These are phyloP conservation scores for Aulographum hederae DNA, from an alignment of 2,329 filamentous ascomycete species.

Conservation along the genomic window DNA sequence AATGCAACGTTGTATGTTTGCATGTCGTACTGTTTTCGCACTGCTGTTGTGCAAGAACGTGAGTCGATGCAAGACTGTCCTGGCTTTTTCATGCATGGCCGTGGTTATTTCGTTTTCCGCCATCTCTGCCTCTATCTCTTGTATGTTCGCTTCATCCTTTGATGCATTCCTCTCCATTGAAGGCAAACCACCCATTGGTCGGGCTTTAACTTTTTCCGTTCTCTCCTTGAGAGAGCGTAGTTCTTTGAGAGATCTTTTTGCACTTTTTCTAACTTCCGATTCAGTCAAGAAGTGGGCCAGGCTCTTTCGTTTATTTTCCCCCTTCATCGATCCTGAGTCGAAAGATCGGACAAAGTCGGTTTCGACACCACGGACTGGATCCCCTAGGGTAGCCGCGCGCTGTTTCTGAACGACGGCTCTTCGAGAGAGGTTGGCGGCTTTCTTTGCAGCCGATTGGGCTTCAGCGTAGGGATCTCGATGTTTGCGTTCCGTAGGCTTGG, in stretches of 20 bases:
- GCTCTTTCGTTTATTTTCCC: conserved; percentile 7
- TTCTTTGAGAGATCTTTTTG: too few relatives aligned
- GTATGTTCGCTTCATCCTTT: too few relatives aligned
- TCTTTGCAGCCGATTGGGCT: conserved; percentile 66
- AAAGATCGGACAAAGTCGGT: conserved; percentile 78
- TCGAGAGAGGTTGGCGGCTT: conserved; percentile 63
- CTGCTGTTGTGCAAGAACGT: conserved; percentile 59
- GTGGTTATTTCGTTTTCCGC: background rate
- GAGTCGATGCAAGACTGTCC: conserved; percentile 64
- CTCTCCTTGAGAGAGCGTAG: too few relatives aligned
- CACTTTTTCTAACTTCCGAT: too few relatives aligned
- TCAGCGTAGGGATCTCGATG: conserved; percentile 68
- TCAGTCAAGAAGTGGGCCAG: too few relatives aligned
- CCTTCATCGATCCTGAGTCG: conserved; percentile 27
- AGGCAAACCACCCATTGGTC: too few relatives aligned
- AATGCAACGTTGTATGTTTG: conserved; percentile 72
- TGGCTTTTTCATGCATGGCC: conserved; percentile 42
- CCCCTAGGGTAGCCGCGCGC: conserved; percentile 47
- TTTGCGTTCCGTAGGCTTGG: conserved; percentile 39
- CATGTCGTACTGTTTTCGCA: conserved; percentile 58
- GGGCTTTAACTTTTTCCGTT: too few relatives aligned
- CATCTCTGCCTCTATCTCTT: conserved; percentile 7
- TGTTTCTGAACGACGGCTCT: conserved; percentile 49
- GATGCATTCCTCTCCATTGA: too few relatives aligned
- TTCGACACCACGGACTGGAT: conserved; percentile 59